Percentiles rank a stretch among this genome's conserved stretches.
Evolutionary conservation across 805 yeast species (phyloP).

Genomic region (Jamesozyma lodderae): DNA sequence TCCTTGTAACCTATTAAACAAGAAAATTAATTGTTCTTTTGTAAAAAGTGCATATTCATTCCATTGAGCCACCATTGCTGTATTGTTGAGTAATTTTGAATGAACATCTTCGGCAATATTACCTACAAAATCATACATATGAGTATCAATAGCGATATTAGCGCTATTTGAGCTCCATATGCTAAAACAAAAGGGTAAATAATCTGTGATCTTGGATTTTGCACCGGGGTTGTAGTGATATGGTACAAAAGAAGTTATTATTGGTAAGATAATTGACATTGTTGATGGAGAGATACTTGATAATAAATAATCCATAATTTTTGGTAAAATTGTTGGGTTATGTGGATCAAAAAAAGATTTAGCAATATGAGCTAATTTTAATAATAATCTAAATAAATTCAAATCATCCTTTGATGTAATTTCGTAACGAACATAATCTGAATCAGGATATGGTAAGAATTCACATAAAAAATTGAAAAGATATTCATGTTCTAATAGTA

Average conservation of each 20-base stretch:
- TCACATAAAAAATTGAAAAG: slow-evolving; percentile 28
- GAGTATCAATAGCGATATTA: slow-evolving; percentile 48
- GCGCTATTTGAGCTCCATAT: slow-evolving; percentile 55
- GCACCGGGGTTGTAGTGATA: slow-evolving; percentile 18
- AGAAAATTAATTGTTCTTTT: slow-evolving; percentile 48
- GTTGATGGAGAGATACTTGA: slow-evolving; percentile 46
- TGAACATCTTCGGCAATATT: slow-evolving; percentile 45
- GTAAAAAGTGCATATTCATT: slow-evolving; percentile 57
- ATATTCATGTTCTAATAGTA: slow-evolving; percentile 30
- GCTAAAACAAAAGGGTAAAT: slow-evolving; percentile 59
- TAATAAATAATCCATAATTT: slow-evolving; percentile 42
- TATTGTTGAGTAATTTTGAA: slow-evolving; percentile 14
- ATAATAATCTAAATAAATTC: slow-evolving; percentile 40
- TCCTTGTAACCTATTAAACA: slow-evolving; percentile 47
- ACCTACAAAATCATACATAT: slow-evolving; percentile 57
- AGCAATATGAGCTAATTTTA: slow-evolving; percentile 46
- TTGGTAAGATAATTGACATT: slow-evolving; percentile 41
- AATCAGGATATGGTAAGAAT: slow-evolving; percentile 40
- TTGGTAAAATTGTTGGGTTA: slow-evolving; percentile 33
- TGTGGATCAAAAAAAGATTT: slow-evolving; percentile 44
- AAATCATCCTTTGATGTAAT: slow-evolving; percentile 33
- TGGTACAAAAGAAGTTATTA: slow-evolving; percentile 51
- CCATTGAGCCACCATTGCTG: slow-evolving; percentile 34
- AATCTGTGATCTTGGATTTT: slow-evolving; percentile 39
- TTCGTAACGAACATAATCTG: slow-evolving; percentile 36